Evolutionary conservation across 2,329 filamentous ascomycete genomes (phyloP), one percentile per base, ranked within the genome.

Genomic region (Aspergillaceae sp.): DNA sequence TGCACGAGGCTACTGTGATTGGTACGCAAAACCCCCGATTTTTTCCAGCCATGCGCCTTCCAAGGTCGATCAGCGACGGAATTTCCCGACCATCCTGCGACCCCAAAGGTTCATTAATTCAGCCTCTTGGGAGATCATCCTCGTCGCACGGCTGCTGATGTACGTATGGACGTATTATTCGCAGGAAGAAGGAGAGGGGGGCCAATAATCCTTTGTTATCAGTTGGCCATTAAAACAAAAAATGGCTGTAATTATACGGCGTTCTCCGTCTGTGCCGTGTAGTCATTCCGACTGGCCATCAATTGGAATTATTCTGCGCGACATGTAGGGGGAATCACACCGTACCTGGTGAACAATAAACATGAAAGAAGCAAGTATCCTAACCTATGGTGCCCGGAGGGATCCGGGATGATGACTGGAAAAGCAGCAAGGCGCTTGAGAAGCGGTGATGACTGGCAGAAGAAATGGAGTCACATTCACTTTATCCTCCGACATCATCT

Each of bases 1-100:
- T 42, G 40, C 29, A 44, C 38, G 28, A 38, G 42, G n/a, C 29
- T 19, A 36, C 30, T 43, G 34, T 50, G 45, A 63, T 63, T 63
- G 59, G 61, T 44, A 54, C 45, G 46, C 50, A 60, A 63, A 62
- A 54, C 44, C 47, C 55, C 59, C 59, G 58, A 59, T 38, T 43
- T 49, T 50, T 51, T 49, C 52, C 32, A 46, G 49, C 50, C 45
- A 53, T 53, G 49, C 52, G 43, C 44, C 30, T 46, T 45, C 47
- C 43, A 46, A 53, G 9, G 45, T 42, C 56, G 61, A 63, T 64
- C 59, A 56, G 59, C 59, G 56, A 55, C 59, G 56, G 57, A 61
- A 62, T 56, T 60, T 53, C 56, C 60, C 59, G 59, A 58, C 51
- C 11, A 28, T 11, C 8, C 6, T 32, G 36, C 19, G 11, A 8